Percentiles rank a stretch among this genome's conserved stretches.
Conservation (phyloP, 2,329 filamentous ascomycete genomes). For the Colletotrichum incanum region DNA sequence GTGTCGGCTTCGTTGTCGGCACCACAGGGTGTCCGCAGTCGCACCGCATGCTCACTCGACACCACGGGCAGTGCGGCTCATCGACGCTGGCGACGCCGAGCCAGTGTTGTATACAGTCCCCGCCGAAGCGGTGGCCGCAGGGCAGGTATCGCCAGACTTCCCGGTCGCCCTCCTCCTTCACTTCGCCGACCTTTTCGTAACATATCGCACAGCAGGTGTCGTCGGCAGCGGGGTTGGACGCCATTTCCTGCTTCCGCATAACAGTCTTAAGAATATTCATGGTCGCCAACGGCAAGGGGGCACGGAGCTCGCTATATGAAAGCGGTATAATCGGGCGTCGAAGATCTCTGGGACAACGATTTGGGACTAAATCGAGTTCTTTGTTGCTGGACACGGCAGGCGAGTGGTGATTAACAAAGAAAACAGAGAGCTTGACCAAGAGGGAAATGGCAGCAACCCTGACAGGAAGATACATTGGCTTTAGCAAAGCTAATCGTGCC, state of each 20-base stretch:
- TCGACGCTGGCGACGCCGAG: conserved; percentile 55
- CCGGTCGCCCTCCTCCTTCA: conserved; percentile 54
- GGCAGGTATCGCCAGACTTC: conserved; percentile 60
- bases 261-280: conserved; percentile 42
- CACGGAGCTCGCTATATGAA: conserved; percentile 21
- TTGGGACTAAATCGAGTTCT: conserved; percentile 17
- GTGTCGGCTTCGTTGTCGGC: conserved; percentile 45
- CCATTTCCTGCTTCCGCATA: conserved; percentile 45
- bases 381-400: conserved; percentile 26
- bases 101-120: conserved; percentile 61
- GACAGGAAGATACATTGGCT: conserved; percentile 22
- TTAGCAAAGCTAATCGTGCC: conserved; percentile 42
- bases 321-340: not conserved
- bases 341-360: not conserved
- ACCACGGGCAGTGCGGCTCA: conserved; percentile 58
- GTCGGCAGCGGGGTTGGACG: conserved; percentile 37
- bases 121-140: conserved; percentile 62
- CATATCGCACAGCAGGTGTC: conserved; percentile 58
- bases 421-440: conserved; percentile 13
- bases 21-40: conserved; percentile 53
- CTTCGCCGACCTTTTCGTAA: conserved; percentile 57
- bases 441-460: conserved; percentile 22
- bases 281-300: conserved; percentile 13
- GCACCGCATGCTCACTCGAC: conserved; percentile 52
- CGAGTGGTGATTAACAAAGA: conserved; percentile 29